phyloP scores from a whole-genome alignment of 78 protist genomes.

The Dictyostelium citrinum region DNA sequence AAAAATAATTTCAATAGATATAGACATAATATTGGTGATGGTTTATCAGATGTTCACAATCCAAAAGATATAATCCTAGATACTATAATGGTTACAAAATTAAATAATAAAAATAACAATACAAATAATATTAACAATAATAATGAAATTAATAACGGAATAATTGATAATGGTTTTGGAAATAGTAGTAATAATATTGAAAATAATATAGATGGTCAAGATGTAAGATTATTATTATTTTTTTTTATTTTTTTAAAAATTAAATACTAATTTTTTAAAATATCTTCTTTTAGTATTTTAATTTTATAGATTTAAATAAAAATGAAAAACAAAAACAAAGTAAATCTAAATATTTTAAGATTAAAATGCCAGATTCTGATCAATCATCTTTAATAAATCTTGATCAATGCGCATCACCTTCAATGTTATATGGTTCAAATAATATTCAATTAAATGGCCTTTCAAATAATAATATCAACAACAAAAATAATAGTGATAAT shows the following conservation, averaged over 20 bases:
- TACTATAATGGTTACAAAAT: conserved; percentile 15
- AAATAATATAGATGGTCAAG: background rate
- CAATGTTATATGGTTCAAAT: background rate
- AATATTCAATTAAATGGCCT: background rate
- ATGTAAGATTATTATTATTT: background rate
- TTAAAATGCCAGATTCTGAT: background rate
- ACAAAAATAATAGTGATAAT: background rate
- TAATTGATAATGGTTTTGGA: background rate
- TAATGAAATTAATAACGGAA: background rate
- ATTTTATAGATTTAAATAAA: background rate
- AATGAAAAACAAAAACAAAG: background rate
- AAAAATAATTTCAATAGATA: conserved; percentile 25
- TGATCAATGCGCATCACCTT: background rate
- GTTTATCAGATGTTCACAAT: background rate
- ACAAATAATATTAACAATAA: background rate
- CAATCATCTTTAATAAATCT: background rate
- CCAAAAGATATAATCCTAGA: conserved; percentile 24
- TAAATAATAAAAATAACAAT: background rate
- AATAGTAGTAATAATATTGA: background rate
- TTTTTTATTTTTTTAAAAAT: background rate
- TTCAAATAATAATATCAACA: background rate
- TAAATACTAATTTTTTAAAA: background rate
- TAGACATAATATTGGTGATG: background rate
- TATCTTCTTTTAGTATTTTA: background rate
- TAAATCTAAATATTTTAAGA: conserved; percentile 20